phyloP scores from a whole-genome alignment of 306 rosid species.

The Canavalia ensiformis region DNA sequence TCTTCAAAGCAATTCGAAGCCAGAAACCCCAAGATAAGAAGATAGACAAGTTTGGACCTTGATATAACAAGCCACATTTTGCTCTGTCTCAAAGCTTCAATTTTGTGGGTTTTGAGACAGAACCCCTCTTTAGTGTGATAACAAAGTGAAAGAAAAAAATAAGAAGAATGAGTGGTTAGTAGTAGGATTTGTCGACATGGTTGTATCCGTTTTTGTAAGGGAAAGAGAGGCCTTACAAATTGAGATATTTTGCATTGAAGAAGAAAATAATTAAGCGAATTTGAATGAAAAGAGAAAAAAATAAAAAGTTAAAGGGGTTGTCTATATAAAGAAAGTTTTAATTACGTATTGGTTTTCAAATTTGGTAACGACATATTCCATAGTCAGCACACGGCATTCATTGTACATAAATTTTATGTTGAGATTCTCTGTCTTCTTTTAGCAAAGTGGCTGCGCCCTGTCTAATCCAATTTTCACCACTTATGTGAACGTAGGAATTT shows the following conservation, averaged over 20 bases:
- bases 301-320: too few relatives aligned
- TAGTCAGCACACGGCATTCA: conserved; percentile 26
- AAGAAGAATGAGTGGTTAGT: not conserved
- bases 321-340: not conserved
- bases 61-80: conserved; percentile 54
- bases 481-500: too few relatives aligned
- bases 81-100: not conserved
- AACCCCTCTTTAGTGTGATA: not conserved
- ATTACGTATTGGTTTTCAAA: not conserved
- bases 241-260: not conserved
- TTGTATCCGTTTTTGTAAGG: not conserved
- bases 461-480: not conserved
- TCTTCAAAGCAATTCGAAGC: conserved; percentile 51
- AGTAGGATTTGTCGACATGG: not conserved
- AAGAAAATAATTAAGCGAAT: not conserved
- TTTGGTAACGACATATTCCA: not conserved
- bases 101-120: not conserved
- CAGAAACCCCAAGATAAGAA: conserved; percentile 45
- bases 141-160: not conserved
- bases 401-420: not conserved
- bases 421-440: not conserved
- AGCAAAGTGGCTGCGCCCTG: not conserved
- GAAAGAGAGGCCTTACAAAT: not conserved
- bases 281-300: not conserved
- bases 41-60: conserved; percentile 29